Conservation (phyloP, 2,329 filamentous ascomycete species). For the Penicillium sp. region DNA sequence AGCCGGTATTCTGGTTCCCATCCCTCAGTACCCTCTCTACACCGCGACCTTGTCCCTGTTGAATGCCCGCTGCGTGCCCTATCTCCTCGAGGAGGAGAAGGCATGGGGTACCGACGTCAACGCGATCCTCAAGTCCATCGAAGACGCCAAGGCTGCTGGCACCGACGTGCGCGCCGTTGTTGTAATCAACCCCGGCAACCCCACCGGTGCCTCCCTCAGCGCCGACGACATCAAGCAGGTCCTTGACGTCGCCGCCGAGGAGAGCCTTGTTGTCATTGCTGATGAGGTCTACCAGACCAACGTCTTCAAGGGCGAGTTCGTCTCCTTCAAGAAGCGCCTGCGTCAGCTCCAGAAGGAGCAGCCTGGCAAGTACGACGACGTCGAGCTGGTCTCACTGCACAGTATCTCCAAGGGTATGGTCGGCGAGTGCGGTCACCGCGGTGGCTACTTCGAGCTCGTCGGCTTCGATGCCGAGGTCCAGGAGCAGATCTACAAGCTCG, state of each 20-base stretch:
- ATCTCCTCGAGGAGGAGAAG: conserved; percentile 82
- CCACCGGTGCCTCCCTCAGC: conserved; percentile 81
- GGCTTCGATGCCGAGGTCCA: conserved; percentile 82
- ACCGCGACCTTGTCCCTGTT: conserved; percentile 85
- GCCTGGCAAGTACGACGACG: conserved; percentile 71
- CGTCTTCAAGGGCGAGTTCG: conserved; percentile 89
- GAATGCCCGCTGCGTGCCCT: conserved; percentile 82
- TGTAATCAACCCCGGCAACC: conserved; percentile 98
- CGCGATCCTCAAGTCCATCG: conserved; percentile 69
- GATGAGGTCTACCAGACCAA: conserved; percentile 99
- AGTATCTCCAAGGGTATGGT: conserved; percentile 98
- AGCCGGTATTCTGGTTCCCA: conserved; percentile 85
- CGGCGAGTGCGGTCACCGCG: conserved; percentile 95
- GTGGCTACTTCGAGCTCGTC: conserved; percentile 94
- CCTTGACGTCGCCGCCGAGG: conserved; percentile 78
- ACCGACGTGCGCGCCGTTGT: conserved; percentile 88
- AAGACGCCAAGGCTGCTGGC: conserved; percentile 70
- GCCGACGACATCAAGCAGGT: conserved; percentile 76
- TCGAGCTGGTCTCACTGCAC: conserved; percentile 90
- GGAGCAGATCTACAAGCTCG: conserved; percentile 96
- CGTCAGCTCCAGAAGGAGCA: conserved; percentile 70
- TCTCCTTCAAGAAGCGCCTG: conserved; percentile 89
- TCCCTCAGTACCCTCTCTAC: conserved; percentile 97
- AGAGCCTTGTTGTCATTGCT: conserved; percentile 84
- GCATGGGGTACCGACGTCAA: conserved; percentile 83